These are phyloP conservation scores for Aspergillus novofumigatus DNA, from an alignment of 2,329 filamentous ascomycete genomes.

Conservation along the genomic window DNA sequence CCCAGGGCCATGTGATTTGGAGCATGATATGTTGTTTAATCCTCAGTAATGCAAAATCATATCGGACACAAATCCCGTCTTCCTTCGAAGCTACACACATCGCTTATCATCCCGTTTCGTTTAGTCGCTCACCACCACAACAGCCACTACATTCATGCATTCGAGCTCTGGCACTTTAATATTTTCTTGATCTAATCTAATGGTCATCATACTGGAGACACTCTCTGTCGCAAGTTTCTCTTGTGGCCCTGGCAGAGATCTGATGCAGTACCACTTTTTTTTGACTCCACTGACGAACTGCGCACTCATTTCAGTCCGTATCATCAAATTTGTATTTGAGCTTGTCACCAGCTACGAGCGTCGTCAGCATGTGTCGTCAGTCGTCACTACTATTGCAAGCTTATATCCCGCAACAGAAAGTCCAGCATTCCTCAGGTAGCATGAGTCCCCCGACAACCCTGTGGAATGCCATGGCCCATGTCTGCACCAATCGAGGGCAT, in stretches of 20 bases:
- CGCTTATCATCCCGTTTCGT: no score
- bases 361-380: not conserved
- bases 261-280: not conserved
- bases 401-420: not conserved
- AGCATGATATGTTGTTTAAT: not conserved
- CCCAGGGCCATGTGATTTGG: not conserved
- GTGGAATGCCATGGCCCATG: conserved; percentile 13
- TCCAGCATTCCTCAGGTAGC: conserved; percentile 16
- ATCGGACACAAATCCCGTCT: no score
- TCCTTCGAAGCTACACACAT: no score
- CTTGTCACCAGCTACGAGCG: not conserved
- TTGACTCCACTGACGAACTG: not conserved
- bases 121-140: no score
- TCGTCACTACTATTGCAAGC: not conserved
- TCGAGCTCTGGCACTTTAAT: no score
- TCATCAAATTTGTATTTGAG: not conserved
- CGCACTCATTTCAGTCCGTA: not conserved
- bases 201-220: no score
- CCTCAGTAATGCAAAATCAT: not conserved
- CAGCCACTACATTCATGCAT: no score
- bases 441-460: conserved; percentile 18
- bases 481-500: not conserved
- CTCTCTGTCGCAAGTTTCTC: no score
- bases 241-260: no score
- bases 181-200: no score